phyloP scores from a whole-genome alignment of 1,284 basidiomycete species.

The Austropuccinia psidii region DNA sequence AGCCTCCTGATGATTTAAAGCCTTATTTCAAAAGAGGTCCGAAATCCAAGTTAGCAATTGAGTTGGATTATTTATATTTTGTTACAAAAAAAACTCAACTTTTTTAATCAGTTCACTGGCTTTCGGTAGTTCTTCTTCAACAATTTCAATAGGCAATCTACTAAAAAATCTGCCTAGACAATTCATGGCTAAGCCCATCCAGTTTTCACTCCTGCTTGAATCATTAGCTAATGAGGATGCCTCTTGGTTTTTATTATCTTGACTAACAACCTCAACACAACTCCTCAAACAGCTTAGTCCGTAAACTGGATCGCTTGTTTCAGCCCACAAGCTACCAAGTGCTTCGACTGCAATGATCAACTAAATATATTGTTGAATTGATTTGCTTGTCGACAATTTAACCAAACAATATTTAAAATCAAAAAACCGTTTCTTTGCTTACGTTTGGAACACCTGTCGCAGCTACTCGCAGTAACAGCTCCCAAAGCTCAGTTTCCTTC shows the following conservation, averaged over 20 bases:
- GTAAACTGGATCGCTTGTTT: slow-evolving; percentile 35
- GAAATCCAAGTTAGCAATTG: background rate
- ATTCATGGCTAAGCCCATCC: slow-evolving; percentile 33
- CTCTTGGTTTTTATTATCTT: background rate
- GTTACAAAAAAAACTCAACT: slow-evolving; percentile 33
- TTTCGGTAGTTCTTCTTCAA: slow-evolving; percentile 40
- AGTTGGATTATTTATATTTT: background rate
- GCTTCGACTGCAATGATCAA: slow-evolving; percentile 33
- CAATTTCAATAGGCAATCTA: slow-evolving; percentile 37
- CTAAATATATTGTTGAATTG: slow-evolving; percentile 7
- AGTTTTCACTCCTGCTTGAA: slow-evolving; percentile 23
- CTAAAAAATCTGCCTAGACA: slow-evolving; percentile 30
- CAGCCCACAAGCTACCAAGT: slow-evolving; percentile 30
- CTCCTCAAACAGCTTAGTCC: slow-evolving; percentile 37
- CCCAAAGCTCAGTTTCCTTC: slow-evolving; percentile 34
- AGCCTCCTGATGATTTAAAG: slow-evolving; percentile 36
- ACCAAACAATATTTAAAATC: too few relatives aligned
- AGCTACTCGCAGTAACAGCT: slow-evolving; percentile 9
- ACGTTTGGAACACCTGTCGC: slow-evolving; percentile 20
- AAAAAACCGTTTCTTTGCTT: background rate
- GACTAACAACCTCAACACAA: slow-evolving; percentile 24
- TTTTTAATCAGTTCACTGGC: slow-evolving; percentile 36
- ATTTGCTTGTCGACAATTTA: too few relatives aligned
- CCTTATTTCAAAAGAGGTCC: slow-evolving; percentile 16
- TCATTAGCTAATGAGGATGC: background rate